Evolutionary conservation across 352 stramenopile species (phyloP).

Genomic region (Phytopythium cucurbitacearum): DNA sequence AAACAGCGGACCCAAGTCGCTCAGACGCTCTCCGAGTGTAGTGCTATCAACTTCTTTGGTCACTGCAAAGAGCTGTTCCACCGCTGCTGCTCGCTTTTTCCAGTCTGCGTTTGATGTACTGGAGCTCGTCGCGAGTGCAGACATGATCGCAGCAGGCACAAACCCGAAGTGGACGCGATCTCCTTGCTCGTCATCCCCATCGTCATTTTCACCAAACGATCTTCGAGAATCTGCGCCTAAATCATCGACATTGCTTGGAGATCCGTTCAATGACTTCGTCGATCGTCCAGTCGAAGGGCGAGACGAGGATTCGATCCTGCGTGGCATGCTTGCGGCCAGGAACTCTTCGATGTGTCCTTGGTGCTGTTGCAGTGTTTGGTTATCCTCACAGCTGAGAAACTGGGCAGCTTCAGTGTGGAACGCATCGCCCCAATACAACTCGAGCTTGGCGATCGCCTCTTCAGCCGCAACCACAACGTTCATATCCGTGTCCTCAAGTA

Average conservation of each 20-base stretch:
- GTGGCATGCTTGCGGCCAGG: slow-evolving; percentile 10
- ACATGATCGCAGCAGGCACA: slow-evolving; percentile 32
- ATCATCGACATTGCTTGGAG: too few species aligned
- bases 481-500: slow-evolving; percentile 54
- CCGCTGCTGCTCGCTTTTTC: slow-evolving; percentile 55
- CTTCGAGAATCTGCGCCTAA: too few species aligned
- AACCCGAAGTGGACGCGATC: slow-evolving; percentile 40
- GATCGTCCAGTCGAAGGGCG: not conserved
- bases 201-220: not conserved
- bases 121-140: slow-evolving; percentile 19
- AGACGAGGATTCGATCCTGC: not conserved
- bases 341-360: slow-evolving; percentile 49
- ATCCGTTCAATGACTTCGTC: too few species aligned
- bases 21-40: slow-evolving; percentile 10
- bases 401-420: slow-evolving; percentile 39
- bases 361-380: slow-evolving; percentile 43
- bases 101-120: slow-evolving; percentile 71
- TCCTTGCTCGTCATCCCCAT: not conserved
- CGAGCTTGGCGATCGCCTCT: slow-evolving; percentile 57
- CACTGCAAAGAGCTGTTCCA: slow-evolving; percentile 46
- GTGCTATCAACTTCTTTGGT: slow-evolving; percentile 27
- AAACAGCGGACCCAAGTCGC: slow-evolving; percentile 31
- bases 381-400: slow-evolving; percentile 66
- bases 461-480: slow-evolving; percentile 59
- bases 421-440: slow-evolving; percentile 42